Base-by-base conservation (phyloP, 352 stramenopile species). In the Globisporangium cederbergense region DNA sequence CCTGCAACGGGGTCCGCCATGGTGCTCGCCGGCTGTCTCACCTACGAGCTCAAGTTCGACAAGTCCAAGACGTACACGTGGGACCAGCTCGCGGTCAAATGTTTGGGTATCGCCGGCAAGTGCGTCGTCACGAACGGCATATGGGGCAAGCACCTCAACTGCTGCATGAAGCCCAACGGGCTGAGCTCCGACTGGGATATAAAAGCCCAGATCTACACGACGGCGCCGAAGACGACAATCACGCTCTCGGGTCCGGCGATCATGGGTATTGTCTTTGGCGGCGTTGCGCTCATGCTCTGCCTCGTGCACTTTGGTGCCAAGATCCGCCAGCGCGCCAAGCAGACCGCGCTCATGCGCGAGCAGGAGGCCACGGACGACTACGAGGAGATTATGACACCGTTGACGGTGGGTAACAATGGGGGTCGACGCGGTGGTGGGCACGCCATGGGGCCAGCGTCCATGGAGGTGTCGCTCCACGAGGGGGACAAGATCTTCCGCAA, bases 311-410 rank as follows among this genome's bases (percentile, higher is more conserved):
- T 86, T 66, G 87, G 87, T 40, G 81, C 83, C 47, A 94, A 93
- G 81, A 82, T 88, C 43, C 87, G 86, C 53, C 80, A 91, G 58
- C 83, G 87, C 43, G 87, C 87, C 42, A 75, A 78, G 34, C 87
- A 94, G 73, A 96, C 87, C 36, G 87, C 87, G 20, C 63, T 96
- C 40, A 90, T 96, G 82, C 87, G 87, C 57, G 87, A 96, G 54
- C 87, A 96, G 73, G 87, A 96, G 60, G 83, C 85, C 13, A 91
- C 85, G 38, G 87, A 95, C 68, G 87, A 95, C 74, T 95, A 95
- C 72, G 87, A 95, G 75, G 87, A 95, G 78, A 91, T 95, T 53
- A 94, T 94, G 87, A 95, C 87, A 54, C 87, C 87, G n/a, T 76
- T 95, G 9, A 91, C 87, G 25, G 25, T 28, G 25, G 25, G 25